Evolutionary conservation across 257 asterid species (phyloP).

Genomic region (Solanum dulcamara): DNA sequence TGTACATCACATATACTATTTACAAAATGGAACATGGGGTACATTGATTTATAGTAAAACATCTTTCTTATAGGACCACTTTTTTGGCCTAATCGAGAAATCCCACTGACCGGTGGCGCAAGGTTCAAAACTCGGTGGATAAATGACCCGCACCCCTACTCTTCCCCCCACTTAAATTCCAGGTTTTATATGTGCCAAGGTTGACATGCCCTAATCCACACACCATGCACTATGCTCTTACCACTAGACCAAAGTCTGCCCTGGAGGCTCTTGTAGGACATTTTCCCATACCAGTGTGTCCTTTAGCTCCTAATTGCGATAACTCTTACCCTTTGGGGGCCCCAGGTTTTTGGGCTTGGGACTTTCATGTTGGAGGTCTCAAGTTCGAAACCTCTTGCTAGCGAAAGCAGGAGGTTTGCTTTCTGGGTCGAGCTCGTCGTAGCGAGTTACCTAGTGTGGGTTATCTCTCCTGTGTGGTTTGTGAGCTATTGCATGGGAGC

Average conservation of each 20-base stretch:
- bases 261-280: neutral
- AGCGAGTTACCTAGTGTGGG: no score
- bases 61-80: neutral
- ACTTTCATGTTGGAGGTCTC: no score
- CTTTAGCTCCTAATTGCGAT: neutral
- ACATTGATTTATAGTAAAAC: neutral
- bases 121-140: neutral
- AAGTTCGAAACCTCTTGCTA: no score
- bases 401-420: no score
- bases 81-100: neutral
- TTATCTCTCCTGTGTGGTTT: no score
- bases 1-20: neutral
- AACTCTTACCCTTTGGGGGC: no score
- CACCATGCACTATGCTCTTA: neutral
- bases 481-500: no score
- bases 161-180: neutral
- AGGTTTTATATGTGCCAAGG: neutral
- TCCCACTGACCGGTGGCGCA: neutral
- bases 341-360: no score
- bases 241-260: neutral
- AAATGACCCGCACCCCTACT: neutral
- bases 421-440: no score
- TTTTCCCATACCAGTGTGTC: neutral
- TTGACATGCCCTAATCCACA: neutral
- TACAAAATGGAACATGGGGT: neutral